A percentile compares a stretch with the other conserved stretches of the same genome.
Conservation (phyloP, 495 filamentous ascomycete genomes). For the Daldinia caldariorum region DNA sequence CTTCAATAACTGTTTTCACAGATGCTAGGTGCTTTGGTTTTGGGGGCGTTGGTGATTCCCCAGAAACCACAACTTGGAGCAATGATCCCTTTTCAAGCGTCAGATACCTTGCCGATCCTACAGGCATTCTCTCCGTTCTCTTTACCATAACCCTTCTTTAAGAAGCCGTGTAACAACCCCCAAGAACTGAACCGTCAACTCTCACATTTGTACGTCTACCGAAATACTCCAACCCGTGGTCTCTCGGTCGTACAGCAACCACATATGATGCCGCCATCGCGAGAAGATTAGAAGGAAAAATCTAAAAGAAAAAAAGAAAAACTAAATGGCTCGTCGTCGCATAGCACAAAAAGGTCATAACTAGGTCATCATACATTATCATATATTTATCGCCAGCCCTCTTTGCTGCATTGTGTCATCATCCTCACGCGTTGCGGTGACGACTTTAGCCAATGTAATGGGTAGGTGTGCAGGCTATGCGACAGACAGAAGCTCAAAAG, state of each 20-base stretch:
- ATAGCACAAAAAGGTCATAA: conserved; percentile 1
- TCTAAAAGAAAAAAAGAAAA: neutral
- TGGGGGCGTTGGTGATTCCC: conserved; percentile 25
- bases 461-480: neutral
- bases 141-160: conserved; percentile 4
- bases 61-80: conserved; percentile 28
- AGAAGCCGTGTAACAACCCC: conserved; percentile 23
- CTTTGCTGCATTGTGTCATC: conserved; percentile 27
- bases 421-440: conserved; percentile 22
- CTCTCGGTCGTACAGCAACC: neutral
- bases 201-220: conserved; percentile 17
- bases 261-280: neutral
- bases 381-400: conserved; percentile 37
- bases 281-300: neutral
- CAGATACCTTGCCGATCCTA: conserved; percentile 30
- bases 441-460: conserved; percentile 26
- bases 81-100: conserved; percentile 25
- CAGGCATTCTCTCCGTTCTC: conserved; percentile 20
- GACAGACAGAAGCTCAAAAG: conserved; percentile 17
- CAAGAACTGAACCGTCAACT: conserved; percentile 24
- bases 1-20: conserved; percentile 29
- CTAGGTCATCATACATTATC: conserved; percentile 29
- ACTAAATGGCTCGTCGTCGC: neutral
- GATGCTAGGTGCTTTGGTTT: conserved; percentile 13
- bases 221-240: neutral